Conservation (phyloP, 345 rosid species). For the Eucalyptus cladocalyx region DNA sequence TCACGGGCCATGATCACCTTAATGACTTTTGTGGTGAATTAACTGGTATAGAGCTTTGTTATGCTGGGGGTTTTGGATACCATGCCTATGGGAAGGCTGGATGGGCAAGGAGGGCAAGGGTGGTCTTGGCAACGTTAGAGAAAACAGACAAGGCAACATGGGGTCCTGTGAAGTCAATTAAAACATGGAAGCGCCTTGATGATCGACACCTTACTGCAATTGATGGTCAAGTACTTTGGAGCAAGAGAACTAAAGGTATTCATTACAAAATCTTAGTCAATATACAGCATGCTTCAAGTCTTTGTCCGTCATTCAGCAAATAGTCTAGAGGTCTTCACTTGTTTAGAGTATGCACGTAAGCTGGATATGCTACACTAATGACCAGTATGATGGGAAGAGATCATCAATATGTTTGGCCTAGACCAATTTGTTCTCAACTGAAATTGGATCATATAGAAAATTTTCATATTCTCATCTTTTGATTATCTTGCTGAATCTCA, state of each 20-base stretch:
- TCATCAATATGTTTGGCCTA: neutral
- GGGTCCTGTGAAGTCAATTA: constrained; percentile 73
- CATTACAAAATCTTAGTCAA: neutral
- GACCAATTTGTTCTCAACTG: neutral
- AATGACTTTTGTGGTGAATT: constrained; percentile 77
- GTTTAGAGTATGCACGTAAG: neutral
- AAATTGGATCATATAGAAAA: neutral
- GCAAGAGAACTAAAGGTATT: constrained; percentile 40
- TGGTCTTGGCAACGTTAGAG: constrained; percentile 63
- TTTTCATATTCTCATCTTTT: neutral
- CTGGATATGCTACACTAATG: neutral
- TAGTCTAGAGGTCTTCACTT: neutral
- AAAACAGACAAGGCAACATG: constrained; percentile 38
- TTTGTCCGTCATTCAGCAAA: neutral
- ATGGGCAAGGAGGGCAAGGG: constrained; percentile 79
- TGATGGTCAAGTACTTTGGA: constrained; percentile 71
- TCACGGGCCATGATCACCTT: constrained; percentile 81
- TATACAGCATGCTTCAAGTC: neutral
- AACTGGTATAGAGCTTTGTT: constrained; percentile 71
- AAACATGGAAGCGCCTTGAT: constrained; percentile 92
- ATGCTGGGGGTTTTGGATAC: constrained; percentile 92
- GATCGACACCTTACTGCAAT: constrained; percentile 45
- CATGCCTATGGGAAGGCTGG: constrained; percentile 95
- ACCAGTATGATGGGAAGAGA: neutral
- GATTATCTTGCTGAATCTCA: neutral